A percentile compares a stretch with the other conserved stretches of the same genome.
phyloP scores from a whole-genome alignment of 352 stramenopile genomes.

The Phytophthora macrochlamydospora region DNA sequence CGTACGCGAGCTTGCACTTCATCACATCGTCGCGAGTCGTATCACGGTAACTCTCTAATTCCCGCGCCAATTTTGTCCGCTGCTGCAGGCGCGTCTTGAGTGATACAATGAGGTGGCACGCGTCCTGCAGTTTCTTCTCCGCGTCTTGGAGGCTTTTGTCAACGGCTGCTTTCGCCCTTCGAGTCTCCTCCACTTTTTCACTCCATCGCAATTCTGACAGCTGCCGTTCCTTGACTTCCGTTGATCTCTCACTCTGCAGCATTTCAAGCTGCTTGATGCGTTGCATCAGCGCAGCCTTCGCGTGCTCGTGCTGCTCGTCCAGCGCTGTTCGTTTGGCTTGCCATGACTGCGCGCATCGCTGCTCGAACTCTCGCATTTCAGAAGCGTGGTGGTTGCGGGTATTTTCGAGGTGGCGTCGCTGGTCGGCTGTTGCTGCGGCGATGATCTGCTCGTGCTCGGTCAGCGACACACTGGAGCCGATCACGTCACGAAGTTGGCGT shows the following conservation, averaged over 20 bases:
- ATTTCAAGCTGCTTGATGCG: constrained; percentile 43
- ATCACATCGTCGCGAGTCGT: constrained; percentile 30
- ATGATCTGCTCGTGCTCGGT: constrained; percentile 57
- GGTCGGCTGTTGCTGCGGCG: constrained; percentile 15
- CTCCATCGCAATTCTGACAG: constrained; percentile 19
- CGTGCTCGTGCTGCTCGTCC: constrained; percentile 16
- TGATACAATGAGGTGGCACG: constrained; percentile 48
- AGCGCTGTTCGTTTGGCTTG: constrained; percentile 18
- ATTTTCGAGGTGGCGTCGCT: constrained; percentile 30
- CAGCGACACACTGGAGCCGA: constrained; percentile 53
- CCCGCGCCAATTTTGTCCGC: constrained; percentile 13
- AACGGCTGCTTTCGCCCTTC: constrained; percentile 7
- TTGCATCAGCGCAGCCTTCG: constrained; percentile 29
- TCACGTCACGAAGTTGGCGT: constrained; percentile 45
- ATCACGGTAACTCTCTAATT: constrained; percentile 16
- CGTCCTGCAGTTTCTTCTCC: constrained; percentile 36
- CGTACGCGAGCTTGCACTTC: constrained; percentile 25
- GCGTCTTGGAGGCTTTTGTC: not conserved
- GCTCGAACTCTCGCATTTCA: constrained; percentile 32
- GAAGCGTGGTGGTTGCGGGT: constrained; percentile 24
- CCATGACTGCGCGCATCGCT: constrained; percentile 34
- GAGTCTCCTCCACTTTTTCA: constrained; percentile 7
- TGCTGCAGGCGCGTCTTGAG: constrained; percentile 45
- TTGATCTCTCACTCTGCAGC: constrained; percentile 30
- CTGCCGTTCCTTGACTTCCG: constrained; percentile 27